Conservation (phyloP, 129 eudicot species). For the Calendula officinalis region DNA sequence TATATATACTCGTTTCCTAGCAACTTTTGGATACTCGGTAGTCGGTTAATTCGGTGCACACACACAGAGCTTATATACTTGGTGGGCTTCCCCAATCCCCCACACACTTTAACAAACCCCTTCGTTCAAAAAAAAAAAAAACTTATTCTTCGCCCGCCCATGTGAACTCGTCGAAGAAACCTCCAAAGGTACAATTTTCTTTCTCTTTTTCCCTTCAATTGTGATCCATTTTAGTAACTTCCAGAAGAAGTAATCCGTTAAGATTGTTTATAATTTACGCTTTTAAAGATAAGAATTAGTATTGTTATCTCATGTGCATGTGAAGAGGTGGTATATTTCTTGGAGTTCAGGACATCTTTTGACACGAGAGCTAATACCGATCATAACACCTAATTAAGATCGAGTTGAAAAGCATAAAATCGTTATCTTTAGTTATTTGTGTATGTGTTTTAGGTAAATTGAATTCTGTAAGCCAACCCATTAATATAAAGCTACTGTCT, state of each 20-base stretch:
- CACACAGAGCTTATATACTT: slow-evolving; percentile 8
- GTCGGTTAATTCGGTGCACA: background rate
- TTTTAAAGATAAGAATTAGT: background rate
- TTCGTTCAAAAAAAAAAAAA: background rate
- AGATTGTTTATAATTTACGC: background rate
- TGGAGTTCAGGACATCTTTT: slow-evolving; percentile 9
- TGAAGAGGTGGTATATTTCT: slow-evolving; percentile 1
- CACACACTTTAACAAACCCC: slow-evolving; percentile 22
- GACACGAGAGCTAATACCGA: background rate
- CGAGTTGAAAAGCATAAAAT: background rate
- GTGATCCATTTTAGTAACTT: slow-evolving; percentile 1
- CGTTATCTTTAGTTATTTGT: background rate
- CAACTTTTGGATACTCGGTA: background rate
- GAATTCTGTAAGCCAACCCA: background rate
- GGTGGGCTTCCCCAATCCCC: slow-evolving; percentile 12
- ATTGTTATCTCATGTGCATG: slow-evolving; percentile 10
- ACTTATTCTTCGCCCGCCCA: slow-evolving; percentile 3
- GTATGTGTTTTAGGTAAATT: background rate
- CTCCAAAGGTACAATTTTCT: background rate
- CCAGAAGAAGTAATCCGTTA: background rate
- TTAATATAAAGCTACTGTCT: background rate
- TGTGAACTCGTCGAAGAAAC: slow-evolving; percentile 9
- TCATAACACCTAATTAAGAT: background rate
- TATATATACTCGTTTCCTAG: background rate
- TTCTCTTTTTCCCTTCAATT: background rate